Percentiles rank a stretch among this genome's conserved stretches.
These are phyloP conservation scores for Salix exigua DNA, from an alignment of 345 rosid genomes.

Conservation along the genomic window DNA sequence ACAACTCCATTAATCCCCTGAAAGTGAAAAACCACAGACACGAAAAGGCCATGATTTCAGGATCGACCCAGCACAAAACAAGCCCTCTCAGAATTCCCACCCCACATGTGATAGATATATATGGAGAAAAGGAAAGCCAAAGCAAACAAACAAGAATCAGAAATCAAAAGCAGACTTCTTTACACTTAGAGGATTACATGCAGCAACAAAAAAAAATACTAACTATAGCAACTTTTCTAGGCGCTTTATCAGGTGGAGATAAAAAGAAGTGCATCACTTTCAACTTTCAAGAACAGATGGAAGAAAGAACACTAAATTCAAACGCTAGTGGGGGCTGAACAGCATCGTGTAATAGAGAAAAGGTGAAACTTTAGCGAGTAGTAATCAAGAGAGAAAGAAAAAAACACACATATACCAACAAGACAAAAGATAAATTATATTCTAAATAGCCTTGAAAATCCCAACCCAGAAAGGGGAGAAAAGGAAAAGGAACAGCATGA, in stretches of 20 bases:
- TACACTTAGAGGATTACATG: conserved; percentile 20
- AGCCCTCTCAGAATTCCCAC: background rate
- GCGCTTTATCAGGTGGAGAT: conserved; percentile 15
- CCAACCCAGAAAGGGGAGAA: background rate
- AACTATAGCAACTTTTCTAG: conserved; percentile 19
- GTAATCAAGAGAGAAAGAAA: conserved; percentile 4
- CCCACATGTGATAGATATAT: background rate
- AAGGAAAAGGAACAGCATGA: conserved; percentile 10
- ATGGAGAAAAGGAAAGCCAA: conserved; percentile 2
- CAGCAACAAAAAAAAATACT: conserved; percentile 11
- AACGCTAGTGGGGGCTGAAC: conserved; percentile 22
- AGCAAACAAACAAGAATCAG: conserved; percentile 23
- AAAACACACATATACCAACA: background rate
- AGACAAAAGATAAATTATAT: background rate
- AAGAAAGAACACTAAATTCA: conserved; percentile 26
- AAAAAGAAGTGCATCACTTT: conserved; percentile 13
- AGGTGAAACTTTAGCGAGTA: background rate
- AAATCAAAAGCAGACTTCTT: conserved; percentile 18
- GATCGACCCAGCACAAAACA: conserved; percentile 12
- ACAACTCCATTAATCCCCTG: conserved; percentile 32
- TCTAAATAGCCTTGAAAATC: conserved; percentile 13
- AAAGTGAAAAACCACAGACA: conserved; percentile 11
- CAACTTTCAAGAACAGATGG: conserved; percentile 13
- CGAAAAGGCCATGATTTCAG: conserved; percentile 24
- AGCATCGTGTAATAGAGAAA: conserved; percentile 22